Percentiles rank a stretch among this genome's conserved stretches.
Evolutionary conservation across 371 early-diverging fungal genomes (phyloP).

Genomic region (Rhizopus delemar): DNA sequence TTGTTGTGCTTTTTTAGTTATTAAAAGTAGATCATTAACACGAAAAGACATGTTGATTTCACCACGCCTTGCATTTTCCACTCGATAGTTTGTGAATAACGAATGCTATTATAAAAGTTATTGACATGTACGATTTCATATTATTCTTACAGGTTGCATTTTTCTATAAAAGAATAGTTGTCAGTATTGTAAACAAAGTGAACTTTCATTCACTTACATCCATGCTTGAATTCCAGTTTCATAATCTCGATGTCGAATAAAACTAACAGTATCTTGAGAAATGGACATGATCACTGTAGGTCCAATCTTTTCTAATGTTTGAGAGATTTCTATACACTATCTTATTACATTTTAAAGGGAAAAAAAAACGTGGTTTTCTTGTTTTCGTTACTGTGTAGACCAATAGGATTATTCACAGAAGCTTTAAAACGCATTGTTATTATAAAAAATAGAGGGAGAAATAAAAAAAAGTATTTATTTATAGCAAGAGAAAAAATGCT

Average conservation of each 20-base stretch:
- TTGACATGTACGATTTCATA: neutral
- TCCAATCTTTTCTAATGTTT: slow-evolving; percentile 41
- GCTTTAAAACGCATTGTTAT: slow-evolving; percentile 34
- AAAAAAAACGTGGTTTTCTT: neutral
- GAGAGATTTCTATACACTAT: slow-evolving; percentile 35
- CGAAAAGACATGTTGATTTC: slow-evolving; percentile 53
- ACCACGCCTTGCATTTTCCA: slow-evolving; percentile 47
- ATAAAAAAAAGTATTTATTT: neutral
- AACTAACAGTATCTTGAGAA: slow-evolving; percentile 39
- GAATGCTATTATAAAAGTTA: slow-evolving; percentile 37
- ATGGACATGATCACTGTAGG: slow-evolving; percentile 48
- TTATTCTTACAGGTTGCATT: slow-evolving; percentile 21
- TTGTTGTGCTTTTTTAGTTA: slow-evolving; percentile 47
- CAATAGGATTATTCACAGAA: slow-evolving; percentile 30
- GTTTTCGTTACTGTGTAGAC: slow-evolving; percentile 29
- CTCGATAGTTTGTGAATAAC: slow-evolving; percentile 57
- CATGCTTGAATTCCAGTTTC: slow-evolving; percentile 56
- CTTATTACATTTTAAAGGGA: no score
- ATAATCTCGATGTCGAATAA: slow-evolving; percentile 48
- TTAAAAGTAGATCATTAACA: slow-evolving; percentile 50
- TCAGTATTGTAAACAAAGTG: no score
- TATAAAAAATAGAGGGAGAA: neutral
- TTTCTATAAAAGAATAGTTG: slow-evolving; percentile 15
- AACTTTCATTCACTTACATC: slow-evolving; percentile 39
- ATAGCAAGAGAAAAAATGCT: neutral